Conservation (phyloP, 805 yeast species). For the Trichomonascus vanleenenianus region DNA sequence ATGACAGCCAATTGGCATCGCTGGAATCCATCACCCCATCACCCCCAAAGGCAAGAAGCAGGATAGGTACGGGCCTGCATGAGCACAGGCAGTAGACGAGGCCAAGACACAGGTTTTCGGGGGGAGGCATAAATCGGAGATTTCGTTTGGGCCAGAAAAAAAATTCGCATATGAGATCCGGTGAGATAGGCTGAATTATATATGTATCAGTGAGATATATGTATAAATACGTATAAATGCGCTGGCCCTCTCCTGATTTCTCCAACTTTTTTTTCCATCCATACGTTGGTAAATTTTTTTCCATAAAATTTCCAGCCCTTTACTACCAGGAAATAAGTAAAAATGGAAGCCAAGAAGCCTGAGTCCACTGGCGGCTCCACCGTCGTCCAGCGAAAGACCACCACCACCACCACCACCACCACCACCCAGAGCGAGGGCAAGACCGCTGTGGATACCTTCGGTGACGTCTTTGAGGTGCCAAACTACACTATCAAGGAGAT, state of each 20-base stretch:
- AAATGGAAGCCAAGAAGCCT: conserved; percentile 9
- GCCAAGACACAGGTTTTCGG: too few relatives aligned
- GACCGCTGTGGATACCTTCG: conserved; percentile 43
- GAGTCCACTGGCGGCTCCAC: conserved; percentile 1
- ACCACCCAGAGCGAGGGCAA: conserved; percentile 3
- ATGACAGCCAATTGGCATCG: too few relatives aligned
- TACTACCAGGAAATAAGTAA: conserved; percentile 13
- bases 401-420: neutral
- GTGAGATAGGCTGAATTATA: neutral
- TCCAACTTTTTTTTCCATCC: neutral
- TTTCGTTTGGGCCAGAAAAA: neutral
- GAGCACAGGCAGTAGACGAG: too few relatives aligned
- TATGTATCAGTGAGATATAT: neutral
- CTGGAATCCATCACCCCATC: too few relatives aligned
- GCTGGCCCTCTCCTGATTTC: conserved; percentile 1
- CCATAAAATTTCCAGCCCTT: conserved; percentile 11
- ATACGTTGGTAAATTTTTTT: neutral
- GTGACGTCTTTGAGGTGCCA: conserved; percentile 64
- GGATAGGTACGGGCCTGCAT: too few relatives aligned
- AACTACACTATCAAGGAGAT: conserved; percentile 71
- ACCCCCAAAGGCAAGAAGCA: too few relatives aligned
- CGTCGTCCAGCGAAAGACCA: too few relatives aligned
- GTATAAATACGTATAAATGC: neutral
- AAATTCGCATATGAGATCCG: neutral
- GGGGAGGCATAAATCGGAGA: neutral